Evolutionary conservation across 179 eudicot species (phyloP).

Genomic region (Patellifolia procumbens): DNA sequence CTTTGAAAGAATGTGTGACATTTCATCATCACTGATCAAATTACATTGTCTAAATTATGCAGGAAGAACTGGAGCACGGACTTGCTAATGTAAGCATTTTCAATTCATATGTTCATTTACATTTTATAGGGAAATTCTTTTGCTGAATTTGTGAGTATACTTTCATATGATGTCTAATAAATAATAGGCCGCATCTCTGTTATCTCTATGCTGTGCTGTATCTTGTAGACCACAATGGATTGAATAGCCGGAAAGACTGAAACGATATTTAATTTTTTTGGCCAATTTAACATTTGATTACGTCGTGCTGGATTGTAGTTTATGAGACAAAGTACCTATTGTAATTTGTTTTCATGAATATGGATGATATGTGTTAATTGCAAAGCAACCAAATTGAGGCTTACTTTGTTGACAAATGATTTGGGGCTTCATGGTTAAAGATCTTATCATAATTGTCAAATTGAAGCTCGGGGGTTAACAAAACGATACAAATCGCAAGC

Average conservation of each 20-base stretch:
- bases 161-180: background rate
- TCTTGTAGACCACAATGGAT: background rate
- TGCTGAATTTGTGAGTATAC: background rate
- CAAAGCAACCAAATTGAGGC: background rate
- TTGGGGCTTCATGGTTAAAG: background rate
- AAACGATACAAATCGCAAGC: no score
- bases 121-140: slow-evolving; percentile 3
- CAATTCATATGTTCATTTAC: background rate
- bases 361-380: background rate
- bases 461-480: no score
- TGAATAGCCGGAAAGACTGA: background rate
- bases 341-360: background rate
- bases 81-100: slow-evolving; percentile 60
- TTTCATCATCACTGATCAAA: background rate
- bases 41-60: slow-evolving; percentile 25
- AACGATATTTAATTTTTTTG: background rate
- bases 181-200: background rate
- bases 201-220: background rate
- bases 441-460: background rate
- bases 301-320: no score
- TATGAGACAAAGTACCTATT: background rate
- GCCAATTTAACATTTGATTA: no score
- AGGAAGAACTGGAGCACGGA: slow-evolving; percentile 84
- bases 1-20: background rate
- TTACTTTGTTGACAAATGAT: background rate